Evolutionary conservation across 2,329 filamentous ascomycete species (phyloP).

Genomic region (Ceratocystis ficicola): DNA sequence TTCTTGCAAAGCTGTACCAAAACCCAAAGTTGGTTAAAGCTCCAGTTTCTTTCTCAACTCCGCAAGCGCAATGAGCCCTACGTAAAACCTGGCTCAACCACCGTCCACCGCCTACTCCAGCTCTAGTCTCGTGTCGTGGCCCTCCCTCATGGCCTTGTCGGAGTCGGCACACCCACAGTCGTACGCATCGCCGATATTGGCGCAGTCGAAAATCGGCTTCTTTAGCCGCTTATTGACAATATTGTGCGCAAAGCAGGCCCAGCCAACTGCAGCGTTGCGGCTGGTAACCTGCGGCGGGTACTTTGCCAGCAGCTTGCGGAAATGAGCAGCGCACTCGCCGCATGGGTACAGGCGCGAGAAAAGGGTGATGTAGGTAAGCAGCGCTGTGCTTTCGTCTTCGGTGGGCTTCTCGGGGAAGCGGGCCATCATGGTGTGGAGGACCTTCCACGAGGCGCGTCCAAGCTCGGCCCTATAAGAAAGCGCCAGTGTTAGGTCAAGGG

Average conservation of each 20-base stretch:
- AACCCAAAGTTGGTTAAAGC: too few relatives aligned
- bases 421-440: conserved; percentile 59
- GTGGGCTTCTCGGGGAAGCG: conserved; percentile 56
- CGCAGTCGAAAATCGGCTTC: conserved; percentile 53
- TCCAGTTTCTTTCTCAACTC: too few relatives aligned
- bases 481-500: not conserved
- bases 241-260: conserved; percentile 58
- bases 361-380: conserved; percentile 53
- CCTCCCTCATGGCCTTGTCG: conserved; percentile 34
- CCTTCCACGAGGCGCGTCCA: conserved; percentile 56
- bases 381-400: conserved; percentile 47
- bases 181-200: conserved; percentile 57
- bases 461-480: conserved; percentile 43
- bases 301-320: conserved; percentile 47
- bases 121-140: conserved; percentile 26
- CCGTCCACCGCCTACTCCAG: conserved; percentile 23
- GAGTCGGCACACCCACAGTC: conserved; percentile 62
- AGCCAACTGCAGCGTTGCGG: conserved; percentile 51
- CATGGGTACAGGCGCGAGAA: conserved; percentile 60
- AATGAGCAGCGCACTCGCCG: conserved; percentile 57
- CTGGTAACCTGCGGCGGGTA: conserved; percentile 55
- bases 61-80: not conserved
- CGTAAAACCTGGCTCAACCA: not conserved
- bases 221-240: conserved; percentile 51
- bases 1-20: too few relatives aligned